Percentiles rank a stretch among this genome's conserved stretches.
phyloP scores from a whole-genome alignment of 1,284 basidiomycete species.

The Trametes hirsuta region DNA sequence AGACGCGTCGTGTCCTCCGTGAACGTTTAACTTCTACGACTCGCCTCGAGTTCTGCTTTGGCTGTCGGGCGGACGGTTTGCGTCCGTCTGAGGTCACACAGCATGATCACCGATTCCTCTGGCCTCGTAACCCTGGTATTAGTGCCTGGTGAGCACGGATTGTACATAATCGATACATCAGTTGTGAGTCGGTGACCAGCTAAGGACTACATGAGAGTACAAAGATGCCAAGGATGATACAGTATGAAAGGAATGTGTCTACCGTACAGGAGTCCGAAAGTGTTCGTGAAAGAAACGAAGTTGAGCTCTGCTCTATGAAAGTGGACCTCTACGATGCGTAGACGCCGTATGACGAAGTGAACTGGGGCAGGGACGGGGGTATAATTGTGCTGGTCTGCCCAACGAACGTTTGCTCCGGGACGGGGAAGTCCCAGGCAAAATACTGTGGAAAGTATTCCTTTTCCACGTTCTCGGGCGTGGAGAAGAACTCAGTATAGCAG shows the following conservation, averaged over 20 bases:
- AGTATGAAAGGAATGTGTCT: background rate
- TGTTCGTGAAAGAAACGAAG: background rate
- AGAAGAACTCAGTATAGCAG: background rate
- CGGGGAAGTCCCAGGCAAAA: background rate
- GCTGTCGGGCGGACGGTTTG: too few species aligned
- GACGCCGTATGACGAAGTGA: background rate
- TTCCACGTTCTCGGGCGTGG: background rate
- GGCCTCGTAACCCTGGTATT: too few species aligned
- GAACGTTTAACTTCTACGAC: background rate
- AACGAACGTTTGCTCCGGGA: background rate
- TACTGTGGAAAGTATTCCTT: background rate
- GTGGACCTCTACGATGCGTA: background rate
- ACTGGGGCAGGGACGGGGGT: background rate
- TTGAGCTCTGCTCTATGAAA: background rate
- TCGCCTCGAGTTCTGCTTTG: too few species aligned
- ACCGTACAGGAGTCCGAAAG: background rate
- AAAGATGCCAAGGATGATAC: constrained; percentile 2
- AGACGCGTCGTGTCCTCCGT: too few species aligned
- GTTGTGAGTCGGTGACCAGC: background rate
- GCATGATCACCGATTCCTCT: too few species aligned
- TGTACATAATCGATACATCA: background rate
- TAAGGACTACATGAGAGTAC: background rate
- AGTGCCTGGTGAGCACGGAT: background rate
- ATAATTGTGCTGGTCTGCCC: background rate
- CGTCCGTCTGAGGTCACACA: too few species aligned